A percentile compares a stretch with the other conserved stretches of the same genome.
These are phyloP conservation scores for Gaultheria prostrata DNA, from an alignment of 148 eudicot genomes.

Conservation along the genomic window DNA sequence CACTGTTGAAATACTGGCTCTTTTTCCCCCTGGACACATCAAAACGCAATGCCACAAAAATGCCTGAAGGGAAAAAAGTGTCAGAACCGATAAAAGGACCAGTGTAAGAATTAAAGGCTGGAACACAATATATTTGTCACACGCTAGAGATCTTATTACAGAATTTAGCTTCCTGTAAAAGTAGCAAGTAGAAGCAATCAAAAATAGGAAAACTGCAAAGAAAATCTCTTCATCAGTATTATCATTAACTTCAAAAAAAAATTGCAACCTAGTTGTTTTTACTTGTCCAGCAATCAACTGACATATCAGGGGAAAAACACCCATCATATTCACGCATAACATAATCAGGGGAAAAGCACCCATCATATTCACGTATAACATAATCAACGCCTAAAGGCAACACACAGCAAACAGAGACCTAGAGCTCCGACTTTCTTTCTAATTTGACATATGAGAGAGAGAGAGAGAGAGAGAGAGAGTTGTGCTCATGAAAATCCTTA, in stretches of 20 bases:
- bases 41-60: constrained; percentile 93
- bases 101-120: not conserved
- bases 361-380: not conserved
- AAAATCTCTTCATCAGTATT: not conserved
- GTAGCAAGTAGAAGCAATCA: not conserved
- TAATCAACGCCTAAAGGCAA: not conserved
- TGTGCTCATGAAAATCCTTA: not conserved
- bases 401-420: not conserved
- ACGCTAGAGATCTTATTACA: not conserved
- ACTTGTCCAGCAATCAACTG: not conserved
- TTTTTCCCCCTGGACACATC: constrained; percentile 88
- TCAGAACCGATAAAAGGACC: constrained; percentile 15
- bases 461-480: not conserved
- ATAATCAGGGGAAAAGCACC: not conserved
- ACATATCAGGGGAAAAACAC: not conserved
- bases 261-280: not conserved
- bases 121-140: not conserved
- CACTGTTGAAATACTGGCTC: constrained; percentile 85
- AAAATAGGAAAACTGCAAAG: not conserved
- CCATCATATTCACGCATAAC: not conserved
- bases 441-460: not conserved
- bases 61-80: constrained; percentile 48
- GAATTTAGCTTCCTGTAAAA: not conserved
- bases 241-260: not conserved
- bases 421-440: not conserved